A percentile compares a stretch with the other conserved stretches of the same genome.
phyloP scores from a whole-genome alignment of 2,329 filamentous ascomycete species.

The Conoideocrella luteorostrata region DNA sequence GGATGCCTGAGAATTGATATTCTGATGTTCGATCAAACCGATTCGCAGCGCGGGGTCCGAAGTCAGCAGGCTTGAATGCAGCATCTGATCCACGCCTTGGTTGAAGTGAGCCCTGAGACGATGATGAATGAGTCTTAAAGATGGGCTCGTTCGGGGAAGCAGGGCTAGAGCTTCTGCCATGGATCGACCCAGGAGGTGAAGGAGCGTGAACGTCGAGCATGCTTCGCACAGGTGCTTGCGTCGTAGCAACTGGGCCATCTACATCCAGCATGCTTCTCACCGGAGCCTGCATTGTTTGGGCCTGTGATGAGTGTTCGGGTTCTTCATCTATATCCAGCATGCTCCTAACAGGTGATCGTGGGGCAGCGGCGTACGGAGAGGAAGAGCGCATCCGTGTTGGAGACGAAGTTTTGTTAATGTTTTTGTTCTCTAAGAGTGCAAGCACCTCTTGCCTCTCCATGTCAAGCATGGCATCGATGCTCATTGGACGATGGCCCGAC shows the following conservation, averaged over 20 bases:
- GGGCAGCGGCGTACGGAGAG: constrained; percentile 48
- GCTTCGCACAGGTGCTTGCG: constrained; percentile 37
- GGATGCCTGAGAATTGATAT: constrained; percentile 57
- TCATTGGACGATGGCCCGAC: constrained; percentile 49
- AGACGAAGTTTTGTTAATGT: constrained; percentile 22
- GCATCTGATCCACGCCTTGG: constrained; percentile 53
- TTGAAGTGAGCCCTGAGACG: constrained; percentile 20
- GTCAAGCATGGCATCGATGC: constrained; percentile 69
- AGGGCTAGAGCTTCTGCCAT: constrained; percentile 26
- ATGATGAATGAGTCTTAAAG: constrained; percentile 17
- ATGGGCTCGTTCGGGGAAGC: constrained; percentile 22
- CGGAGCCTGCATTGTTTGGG: constrained; percentile 39
- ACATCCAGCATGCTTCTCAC: constrained; percentile 63
- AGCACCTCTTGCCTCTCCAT: constrained; percentile 71
- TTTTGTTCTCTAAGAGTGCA: constrained; percentile 55
- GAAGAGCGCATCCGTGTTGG: constrained; percentile 37
- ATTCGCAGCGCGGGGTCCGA: constrained; percentile 27
- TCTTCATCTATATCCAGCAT: constrained; percentile 54
- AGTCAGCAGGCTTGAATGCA: constrained; percentile 38
- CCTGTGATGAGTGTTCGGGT: constrained; percentile 14
- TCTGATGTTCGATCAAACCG: constrained; percentile 40
- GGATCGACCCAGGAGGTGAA: constrained; percentile 18
- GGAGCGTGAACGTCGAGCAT: constrained; percentile 45
- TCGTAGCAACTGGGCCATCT: constrained; percentile 34
- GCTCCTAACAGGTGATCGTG: constrained; percentile 62